A percentile compares a stretch with the other conserved stretches of the same genome.
Evolutionary conservation across 495 filamentous ascomycete species (phyloP).

Genomic region (Neurospora sp.): DNA sequence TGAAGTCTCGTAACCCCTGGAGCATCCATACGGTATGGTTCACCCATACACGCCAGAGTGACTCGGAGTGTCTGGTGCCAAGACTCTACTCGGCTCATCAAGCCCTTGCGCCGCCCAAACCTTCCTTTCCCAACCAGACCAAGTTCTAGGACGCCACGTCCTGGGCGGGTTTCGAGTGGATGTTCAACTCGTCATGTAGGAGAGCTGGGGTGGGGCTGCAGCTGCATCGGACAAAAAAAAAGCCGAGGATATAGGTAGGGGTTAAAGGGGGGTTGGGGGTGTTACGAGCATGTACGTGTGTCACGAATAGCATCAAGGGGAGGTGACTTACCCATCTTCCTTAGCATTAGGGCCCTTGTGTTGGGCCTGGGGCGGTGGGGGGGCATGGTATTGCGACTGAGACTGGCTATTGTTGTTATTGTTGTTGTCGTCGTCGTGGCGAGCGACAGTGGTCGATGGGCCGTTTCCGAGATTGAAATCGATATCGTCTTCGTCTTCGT

Average conservation of each 20-base stretch:
- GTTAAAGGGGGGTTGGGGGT: neutral
- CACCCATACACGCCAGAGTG: neutral
- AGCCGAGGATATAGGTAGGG: neutral
- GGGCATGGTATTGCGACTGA: conserved; percentile 14
- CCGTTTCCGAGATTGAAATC: conserved; percentile 46
- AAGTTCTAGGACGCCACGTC: neutral
- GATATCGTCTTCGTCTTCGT: conserved; percentile 60
- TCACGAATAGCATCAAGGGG: conserved; percentile 14
- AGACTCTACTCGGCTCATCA: neutral
- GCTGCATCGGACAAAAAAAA: neutral
- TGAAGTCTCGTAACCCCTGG: neutral
- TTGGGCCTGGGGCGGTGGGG: conserved; percentile 9
- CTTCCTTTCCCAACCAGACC: neutral
- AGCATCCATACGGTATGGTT: neutral
- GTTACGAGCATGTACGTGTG: neutral
- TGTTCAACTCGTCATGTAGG: neutral
- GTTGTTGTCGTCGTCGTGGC: conserved; percentile 24
- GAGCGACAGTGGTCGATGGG: conserved; percentile 21
- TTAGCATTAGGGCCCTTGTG: conserved; percentile 61
- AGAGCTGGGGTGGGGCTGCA: neutral
- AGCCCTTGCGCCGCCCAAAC: neutral
- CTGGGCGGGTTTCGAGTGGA: neutral
- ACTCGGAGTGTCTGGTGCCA: neutral
- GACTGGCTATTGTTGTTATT: conserved; percentile 14
- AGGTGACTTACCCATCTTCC: conserved; percentile 91